These are phyloP conservation scores for Dionaea muscipula DNA, from an alignment of 179 eudicot species.

Conservation along the genomic window DNA sequence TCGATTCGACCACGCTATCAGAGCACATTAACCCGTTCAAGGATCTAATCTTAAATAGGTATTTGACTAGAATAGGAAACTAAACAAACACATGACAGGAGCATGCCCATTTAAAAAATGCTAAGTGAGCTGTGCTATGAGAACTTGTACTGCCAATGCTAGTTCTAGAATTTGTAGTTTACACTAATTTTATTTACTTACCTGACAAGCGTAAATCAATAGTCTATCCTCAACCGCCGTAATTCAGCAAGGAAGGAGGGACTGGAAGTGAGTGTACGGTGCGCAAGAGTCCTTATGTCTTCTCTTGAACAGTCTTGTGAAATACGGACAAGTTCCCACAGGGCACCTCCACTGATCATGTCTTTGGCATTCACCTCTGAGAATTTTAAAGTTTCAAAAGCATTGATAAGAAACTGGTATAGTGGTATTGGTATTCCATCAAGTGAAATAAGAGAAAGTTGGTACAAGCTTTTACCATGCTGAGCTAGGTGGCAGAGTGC, in stretches of 20 bases:
- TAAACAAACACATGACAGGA: no score
- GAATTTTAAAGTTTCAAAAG: conserved; percentile 4
- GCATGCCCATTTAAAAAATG: no score
- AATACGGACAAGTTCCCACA: conserved; percentile 84
- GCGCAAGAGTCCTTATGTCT: conserved; percentile 69
- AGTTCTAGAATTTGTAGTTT: background rate
- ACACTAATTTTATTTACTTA: background rate
- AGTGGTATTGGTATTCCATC: no score
- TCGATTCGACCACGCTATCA: no score
- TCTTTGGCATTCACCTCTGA: conserved; percentile 82
- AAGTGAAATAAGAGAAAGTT: background rate
- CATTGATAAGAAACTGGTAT: background rate
- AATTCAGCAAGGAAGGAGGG: conserved; percentile 59
- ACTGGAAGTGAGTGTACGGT: conserved; percentile 50
- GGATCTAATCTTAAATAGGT: no score
- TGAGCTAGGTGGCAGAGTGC: conserved; percentile 90
- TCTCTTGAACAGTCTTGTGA: conserved; percentile 75
- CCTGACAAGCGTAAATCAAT: conserved; percentile 10
- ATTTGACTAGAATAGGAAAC: no score
- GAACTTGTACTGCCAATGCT: no score
- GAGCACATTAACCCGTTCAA: no score
- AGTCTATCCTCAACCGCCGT: conserved; percentile 46
- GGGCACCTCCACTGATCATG: conserved; percentile 76
- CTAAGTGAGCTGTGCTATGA: no score
- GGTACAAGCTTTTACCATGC: conserved; percentile 46